phyloP scores from a whole-genome alignment of 2,329 filamentous ascomycete genomes.

The Cladosporium sp. region DNA sequence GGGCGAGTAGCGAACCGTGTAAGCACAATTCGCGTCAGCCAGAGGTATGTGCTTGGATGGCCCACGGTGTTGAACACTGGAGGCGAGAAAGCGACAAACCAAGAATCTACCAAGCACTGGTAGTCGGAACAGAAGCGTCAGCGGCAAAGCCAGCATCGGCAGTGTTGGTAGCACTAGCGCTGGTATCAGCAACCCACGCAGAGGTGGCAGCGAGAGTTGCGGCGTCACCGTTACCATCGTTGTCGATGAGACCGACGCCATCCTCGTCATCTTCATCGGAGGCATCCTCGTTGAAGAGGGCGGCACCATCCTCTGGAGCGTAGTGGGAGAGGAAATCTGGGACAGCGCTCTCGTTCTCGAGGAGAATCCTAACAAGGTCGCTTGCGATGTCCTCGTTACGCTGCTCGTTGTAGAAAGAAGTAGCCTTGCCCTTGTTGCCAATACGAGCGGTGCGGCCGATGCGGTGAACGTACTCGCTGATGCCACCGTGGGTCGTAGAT shows the following conservation, averaged over 20 bases:
- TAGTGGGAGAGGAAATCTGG: conserved; percentile 74
- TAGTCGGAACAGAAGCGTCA: conserved; percentile 7
- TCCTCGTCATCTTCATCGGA: conserved; percentile 44
- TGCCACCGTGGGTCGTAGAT: conserved; percentile 68
- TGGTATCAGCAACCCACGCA: conserved; percentile 19
- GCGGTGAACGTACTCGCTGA: conserved; percentile 88
- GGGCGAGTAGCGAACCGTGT: too few relatives aligned
- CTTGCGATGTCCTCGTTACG: conserved; percentile 67
- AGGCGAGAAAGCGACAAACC: neutral
- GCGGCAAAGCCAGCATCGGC: conserved; percentile 13
- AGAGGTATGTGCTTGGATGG: neutral
- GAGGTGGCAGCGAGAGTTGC: conserved; percentile 10
- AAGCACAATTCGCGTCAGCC: neutral
- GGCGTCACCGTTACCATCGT: conserved; percentile 3
- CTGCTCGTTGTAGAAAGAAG: conserved; percentile 76
- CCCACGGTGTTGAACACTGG: neutral
- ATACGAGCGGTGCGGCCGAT: conserved; percentile 96
- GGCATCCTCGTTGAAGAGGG: conserved; percentile 51
- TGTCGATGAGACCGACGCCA: conserved; percentile 12
- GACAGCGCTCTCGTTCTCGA: conserved; percentile 72
- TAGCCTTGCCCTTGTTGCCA: conserved; percentile 78
- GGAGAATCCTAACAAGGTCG: conserved; percentile 71
- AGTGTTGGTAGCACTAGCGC: conserved; percentile 3
- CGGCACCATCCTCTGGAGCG: conserved; percentile 53
- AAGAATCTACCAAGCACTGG: conserved; percentile 14